phyloP scores from a whole-genome alignment of 805 yeast species.

The Starmera caribaea region DNA sequence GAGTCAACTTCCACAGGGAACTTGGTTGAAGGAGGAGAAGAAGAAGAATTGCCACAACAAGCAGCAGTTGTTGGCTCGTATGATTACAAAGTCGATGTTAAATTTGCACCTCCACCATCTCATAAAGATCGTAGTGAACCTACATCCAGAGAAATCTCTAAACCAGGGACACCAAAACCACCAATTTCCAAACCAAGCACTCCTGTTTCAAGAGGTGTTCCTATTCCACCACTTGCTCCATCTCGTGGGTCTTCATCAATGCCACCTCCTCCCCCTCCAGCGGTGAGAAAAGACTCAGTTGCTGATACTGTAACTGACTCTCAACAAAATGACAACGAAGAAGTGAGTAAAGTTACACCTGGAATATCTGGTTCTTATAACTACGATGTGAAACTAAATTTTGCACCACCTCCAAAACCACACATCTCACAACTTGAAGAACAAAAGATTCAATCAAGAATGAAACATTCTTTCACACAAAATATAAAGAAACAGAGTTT shows the following conservation, averaged over 20 bases:
- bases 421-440: constrained; percentile 14
- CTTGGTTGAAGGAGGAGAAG: constrained; percentile 1
- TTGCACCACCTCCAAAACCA: constrained; percentile 32
- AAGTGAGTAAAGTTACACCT: constrained; percentile 7
- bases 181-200: neutral
- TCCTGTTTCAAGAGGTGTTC: neutral
- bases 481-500: constrained; percentile 22
- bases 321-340: constrained; percentile 3
- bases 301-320: neutral
- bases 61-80: constrained; percentile 19
- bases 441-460: constrained; percentile 3
- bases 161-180: neutral
- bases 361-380: constrained; percentile 26
- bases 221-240: neutral
- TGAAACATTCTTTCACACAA: neutral
- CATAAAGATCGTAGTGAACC: neutral
- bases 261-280: neutral
- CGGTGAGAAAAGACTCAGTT: neutral
- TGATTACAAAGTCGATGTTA: constrained; percentile 19
- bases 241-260: neutral
- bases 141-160: neutral
- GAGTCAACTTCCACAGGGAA: neutral
- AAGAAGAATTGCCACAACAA: neutral
- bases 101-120: constrained; percentile 31
- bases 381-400: constrained; percentile 23